A percentile compares a stretch with the other conserved stretches of the same genome.
Conservation (phyloP, 495 filamentous ascomycete species). For the Trichodelitschia bisporula region DNA sequence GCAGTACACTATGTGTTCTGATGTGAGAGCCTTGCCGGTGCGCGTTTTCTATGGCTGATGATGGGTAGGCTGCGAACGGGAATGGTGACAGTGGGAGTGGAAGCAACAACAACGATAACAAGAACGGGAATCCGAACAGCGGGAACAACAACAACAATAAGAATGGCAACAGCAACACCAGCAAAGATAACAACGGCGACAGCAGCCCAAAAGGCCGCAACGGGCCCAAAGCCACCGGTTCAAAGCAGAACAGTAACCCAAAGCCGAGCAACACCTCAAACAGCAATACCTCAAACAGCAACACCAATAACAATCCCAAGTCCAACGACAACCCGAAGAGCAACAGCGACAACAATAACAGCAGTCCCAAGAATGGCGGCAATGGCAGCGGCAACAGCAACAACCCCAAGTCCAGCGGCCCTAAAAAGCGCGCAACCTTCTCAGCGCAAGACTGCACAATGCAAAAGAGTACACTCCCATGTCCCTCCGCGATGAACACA, state of each 20-base stretch:
- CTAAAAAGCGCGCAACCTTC: too few species aligned
- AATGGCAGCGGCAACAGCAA: too few species aligned
- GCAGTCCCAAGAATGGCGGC: background rate
- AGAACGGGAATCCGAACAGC: background rate
- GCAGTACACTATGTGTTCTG: conserved; percentile 10
- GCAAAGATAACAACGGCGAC: background rate
- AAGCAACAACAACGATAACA: background rate
- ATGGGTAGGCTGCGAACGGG: background rate
- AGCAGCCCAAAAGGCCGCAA: background rate
- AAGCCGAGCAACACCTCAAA: too few species aligned
- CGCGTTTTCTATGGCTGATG: background rate
- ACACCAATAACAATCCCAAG: too few species aligned
- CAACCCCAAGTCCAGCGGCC: too few species aligned
- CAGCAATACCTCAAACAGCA: too few species aligned
- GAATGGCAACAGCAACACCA: conserved; percentile 1
- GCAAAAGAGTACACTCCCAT: background rate
- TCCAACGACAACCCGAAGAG: too few species aligned
- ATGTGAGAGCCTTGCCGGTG: conserved; percentile 4
- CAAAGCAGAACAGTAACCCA: too few species aligned
- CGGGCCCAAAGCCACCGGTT: too few species aligned
- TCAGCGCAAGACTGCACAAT: background rate
- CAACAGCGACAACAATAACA: background rate
- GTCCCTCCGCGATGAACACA: background rate
- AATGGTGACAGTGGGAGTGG: background rate
- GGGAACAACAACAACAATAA: conserved; percentile 1